Evolutionary conservation across 2,329 filamentous ascomycete species (phyloP).

Genomic region (Helicocarpus griseus): DNA sequence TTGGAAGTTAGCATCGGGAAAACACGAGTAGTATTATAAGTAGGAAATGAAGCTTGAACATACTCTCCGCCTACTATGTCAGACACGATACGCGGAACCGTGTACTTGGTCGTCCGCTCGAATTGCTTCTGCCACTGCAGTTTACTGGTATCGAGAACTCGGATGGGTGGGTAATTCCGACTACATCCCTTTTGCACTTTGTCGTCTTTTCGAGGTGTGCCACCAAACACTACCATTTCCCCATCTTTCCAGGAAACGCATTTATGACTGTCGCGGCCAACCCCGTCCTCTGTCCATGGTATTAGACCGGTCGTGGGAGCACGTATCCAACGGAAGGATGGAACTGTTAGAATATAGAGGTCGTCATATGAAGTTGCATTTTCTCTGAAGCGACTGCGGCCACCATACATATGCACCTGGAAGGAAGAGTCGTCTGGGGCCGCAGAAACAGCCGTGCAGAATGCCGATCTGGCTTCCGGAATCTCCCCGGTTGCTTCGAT

Average conservation of each 20-base stretch:
- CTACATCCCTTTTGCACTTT: slow-evolving; percentile 1
- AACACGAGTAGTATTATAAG: background rate
- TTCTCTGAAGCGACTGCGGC: background rate
- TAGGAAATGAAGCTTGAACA: background rate
- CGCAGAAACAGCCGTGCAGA: slow-evolving; percentile 5
- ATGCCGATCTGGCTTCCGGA: background rate
- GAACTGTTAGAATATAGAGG: slow-evolving; percentile 1
- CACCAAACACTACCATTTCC: slow-evolving; percentile 4
- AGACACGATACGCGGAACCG: slow-evolving; percentile 1
- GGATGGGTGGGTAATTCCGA: background rate
- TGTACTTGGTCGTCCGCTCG: background rate
- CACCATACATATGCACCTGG: slow-evolving; percentile 5
- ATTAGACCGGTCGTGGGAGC: background rate
- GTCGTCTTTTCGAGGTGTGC: background rate
- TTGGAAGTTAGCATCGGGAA: background rate
- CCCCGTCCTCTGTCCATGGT: background rate
- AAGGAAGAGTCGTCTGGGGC: slow-evolving; percentile 3
- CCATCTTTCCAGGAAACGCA: slow-evolving; percentile 3
- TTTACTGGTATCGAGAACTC: slow-evolving; percentile 3
- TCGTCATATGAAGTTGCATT: background rate
- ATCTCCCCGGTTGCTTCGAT: slow-evolving; percentile 3
- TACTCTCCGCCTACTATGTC: slow-evolving; percentile 5
- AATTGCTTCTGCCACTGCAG: slow-evolving; percentile 3
- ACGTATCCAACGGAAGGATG: slow-evolving; percentile 5
- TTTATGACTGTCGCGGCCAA: background rate